Base-by-base conservation (phyloP, 164 flowering plant species). In the Vitis labrusca region DNA sequence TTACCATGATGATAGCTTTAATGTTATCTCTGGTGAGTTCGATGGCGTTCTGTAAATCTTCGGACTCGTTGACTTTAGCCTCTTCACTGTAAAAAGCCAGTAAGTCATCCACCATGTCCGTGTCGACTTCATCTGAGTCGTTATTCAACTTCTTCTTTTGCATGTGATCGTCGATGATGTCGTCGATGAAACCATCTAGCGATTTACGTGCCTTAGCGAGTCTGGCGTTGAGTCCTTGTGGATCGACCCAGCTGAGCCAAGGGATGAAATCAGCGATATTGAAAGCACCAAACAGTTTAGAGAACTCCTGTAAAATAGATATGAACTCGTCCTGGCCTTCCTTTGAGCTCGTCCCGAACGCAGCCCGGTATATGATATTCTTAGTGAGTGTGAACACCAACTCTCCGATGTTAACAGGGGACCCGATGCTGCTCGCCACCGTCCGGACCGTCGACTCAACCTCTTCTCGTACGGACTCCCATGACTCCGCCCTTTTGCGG, bases 1-100 rank as follows among this genome's bases (percentile, higher is more conserved):
- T 29, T 83, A 91, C 97, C 94, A 91, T 91, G 79, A 91, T 90
- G 49, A 91, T 91, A 53, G 93, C 94, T 74, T 91, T 91, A 82
- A 91, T 91, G 73, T 91, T 87, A 32, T 84, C 91, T 69, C 85
- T 72, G 1, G 86, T 90, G 52, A 91, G 84, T 44, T 63, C 85
- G 53, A 89, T 74, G 44, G 88, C 37, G 59, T 55, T 80, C 44
- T 85, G 83, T 8, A 84, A 66, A 67, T 91, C 91, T 1, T 81
- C 86, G 1, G 79, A 70, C 15, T 73, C 85, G 6, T 37, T 74
- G 0, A 62, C 77, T 52, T 66, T 71, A 7, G 68, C 79, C 5
- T 78, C 83, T 3, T 88, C 90, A 10, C 83, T 75, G 37, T 83
- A 84, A 68, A 85, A 90, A 1, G 85, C 88, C 0, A 92, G 78